phyloP scores from a whole-genome alignment of 2,329 filamentous ascomycete species.

The Neonectria punicea region DNA sequence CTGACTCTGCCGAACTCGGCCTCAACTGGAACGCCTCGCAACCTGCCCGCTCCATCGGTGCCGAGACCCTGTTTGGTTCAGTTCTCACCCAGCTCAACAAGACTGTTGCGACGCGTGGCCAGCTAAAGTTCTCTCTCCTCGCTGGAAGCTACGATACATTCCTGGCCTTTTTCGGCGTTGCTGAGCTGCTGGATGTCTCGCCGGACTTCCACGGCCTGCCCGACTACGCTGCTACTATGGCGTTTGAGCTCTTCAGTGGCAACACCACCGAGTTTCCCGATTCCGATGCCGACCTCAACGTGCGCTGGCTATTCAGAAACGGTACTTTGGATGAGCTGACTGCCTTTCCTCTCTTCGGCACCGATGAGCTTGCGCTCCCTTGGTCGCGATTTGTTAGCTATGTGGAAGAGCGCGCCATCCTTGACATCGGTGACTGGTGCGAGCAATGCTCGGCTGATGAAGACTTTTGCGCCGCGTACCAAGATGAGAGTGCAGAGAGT shows the following conservation, averaged over 20 bases:
- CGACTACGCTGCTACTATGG: constrained; percentile 50
- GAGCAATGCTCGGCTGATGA: constrained; percentile 39
- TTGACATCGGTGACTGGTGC: constrained; percentile 47
- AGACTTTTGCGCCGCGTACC: constrained; percentile 48
- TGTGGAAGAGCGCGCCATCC: constrained; percentile 44
- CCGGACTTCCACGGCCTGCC: constrained; percentile 47
- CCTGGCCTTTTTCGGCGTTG: constrained; percentile 49
- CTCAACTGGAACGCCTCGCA: constrained; percentile 47
- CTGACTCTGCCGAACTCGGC: constrained; percentile 47
- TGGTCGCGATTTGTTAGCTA: constrained; percentile 44
- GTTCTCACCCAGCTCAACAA: constrained; percentile 47
- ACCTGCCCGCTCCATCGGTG: constrained; percentile 44
- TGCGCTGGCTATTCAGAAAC: constrained; percentile 51
- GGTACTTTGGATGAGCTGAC: constrained; percentile 44
- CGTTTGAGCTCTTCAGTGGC: constrained; percentile 48
- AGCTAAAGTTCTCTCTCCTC: constrained; percentile 49
- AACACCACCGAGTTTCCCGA: constrained; percentile 41
- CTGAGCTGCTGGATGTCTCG: constrained; percentile 41
- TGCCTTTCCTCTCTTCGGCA: constrained; percentile 46
- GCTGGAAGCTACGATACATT: constrained; percentile 51
- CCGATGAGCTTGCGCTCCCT: constrained; percentile 40
- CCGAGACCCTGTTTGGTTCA: constrained; percentile 45
- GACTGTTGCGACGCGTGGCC: constrained; percentile 43
- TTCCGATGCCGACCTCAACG: constrained; percentile 40
- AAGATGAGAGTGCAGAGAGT: constrained; percentile 25